phyloP scores from a whole-genome alignment of 2,329 filamentous ascomycete genomes.

The Colletotrichum aenigma region DNA sequence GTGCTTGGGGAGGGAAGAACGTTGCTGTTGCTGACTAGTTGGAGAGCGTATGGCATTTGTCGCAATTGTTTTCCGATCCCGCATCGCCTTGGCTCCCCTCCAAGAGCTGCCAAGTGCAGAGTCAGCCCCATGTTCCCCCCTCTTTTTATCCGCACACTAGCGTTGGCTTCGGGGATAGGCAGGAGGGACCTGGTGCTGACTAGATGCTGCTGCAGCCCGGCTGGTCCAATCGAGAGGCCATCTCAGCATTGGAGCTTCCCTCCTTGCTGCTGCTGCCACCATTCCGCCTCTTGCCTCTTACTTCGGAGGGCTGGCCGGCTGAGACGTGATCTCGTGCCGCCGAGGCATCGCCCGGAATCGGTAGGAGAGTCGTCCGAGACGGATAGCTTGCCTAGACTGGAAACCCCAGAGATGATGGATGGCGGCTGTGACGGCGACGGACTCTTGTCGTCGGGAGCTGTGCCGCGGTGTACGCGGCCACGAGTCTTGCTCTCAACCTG shows the following conservation, averaged over 20 bases:
- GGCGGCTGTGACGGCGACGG: background rate
- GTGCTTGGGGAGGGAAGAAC: background rate
- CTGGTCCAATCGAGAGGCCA: background rate
- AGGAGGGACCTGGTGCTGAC: background rate
- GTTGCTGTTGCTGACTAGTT: background rate
- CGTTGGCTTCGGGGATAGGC: background rate
- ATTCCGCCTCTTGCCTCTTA: background rate
- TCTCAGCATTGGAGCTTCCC: background rate
- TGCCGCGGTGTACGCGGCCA: background rate
- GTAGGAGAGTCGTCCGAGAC: background rate
- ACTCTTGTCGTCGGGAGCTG: background rate
- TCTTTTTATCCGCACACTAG: conserved; percentile 16
- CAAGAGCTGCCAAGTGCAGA: conserved; percentile 1
- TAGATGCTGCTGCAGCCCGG: background rate
- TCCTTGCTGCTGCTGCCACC: background rate
- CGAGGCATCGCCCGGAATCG: background rate
- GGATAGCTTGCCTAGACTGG: background rate
- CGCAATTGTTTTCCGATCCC: background rate
- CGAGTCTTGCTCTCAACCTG: background rate
- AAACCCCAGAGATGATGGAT: background rate
- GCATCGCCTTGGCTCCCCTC: background rate
- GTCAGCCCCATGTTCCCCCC: background rate
- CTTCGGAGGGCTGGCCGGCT: background rate
- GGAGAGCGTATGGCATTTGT: background rate
- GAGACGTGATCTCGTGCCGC: background rate